These are phyloP conservation scores for Fusarium graminum DNA, from an alignment of 2,329 filamentous ascomycete species.

Conservation along the genomic window DNA sequence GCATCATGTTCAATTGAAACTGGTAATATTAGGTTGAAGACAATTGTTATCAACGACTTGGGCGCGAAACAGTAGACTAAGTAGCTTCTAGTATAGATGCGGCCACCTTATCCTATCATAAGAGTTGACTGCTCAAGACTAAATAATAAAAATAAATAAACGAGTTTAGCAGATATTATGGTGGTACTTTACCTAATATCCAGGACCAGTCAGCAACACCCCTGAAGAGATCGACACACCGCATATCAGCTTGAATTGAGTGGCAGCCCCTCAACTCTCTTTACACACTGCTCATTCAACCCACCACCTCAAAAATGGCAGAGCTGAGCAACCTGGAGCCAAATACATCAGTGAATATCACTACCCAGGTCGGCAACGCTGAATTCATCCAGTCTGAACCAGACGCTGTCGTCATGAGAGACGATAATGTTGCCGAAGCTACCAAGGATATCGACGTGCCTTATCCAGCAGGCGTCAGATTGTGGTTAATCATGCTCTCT, in stretches of 20 bases:
- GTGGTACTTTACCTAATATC: background rate
- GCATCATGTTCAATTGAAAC: no score
- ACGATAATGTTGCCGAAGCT: rapidly evolving
- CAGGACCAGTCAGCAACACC: background rate
- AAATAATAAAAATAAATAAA: no score
- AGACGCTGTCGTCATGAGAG: rapidly evolving
- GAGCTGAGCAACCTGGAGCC: background rate
- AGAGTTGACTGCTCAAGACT: no score
- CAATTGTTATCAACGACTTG: no score
- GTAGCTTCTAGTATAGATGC: no score
- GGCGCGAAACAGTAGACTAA: no score
- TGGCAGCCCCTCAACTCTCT: background rate
- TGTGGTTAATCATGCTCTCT: slow-evolving; percentile 26
- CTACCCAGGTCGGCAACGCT: rapidly evolving
- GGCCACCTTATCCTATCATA: no score
- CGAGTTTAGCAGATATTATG: no score
- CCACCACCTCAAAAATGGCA: slow-evolving; percentile 2
- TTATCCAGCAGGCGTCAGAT: slow-evolving; percentile 9
- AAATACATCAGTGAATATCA: rapidly evolving
- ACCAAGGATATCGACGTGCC: rapidly evolving
- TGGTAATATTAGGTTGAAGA: no score
- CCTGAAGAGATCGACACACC: background rate
- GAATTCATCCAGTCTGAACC: rapidly evolving
- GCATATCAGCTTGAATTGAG: background rate
- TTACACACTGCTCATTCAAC: background rate